These are phyloP conservation scores for Tetrastigma voinierianum DNA, from an alignment of 164 flowering plant genomes.

Conservation along the genomic window DNA sequence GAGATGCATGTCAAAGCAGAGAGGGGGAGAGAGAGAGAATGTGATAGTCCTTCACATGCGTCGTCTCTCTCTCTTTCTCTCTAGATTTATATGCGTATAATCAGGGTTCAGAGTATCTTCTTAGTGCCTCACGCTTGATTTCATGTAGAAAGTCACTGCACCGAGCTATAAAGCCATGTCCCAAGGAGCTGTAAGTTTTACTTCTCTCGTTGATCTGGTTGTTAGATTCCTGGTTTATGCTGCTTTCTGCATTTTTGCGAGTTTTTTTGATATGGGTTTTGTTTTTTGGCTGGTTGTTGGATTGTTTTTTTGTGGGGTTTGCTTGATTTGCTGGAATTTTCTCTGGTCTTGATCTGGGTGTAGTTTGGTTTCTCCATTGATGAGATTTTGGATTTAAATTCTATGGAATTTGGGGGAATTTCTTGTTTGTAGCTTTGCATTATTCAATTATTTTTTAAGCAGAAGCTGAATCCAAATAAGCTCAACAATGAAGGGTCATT, in stretches of 20 bases:
- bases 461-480: too few species aligned
- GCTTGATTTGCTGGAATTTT: neutral
- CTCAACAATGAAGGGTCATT: too few species aligned
- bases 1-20: neutral
- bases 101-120: slow-evolving; percentile 4
- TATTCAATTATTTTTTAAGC: too few species aligned
- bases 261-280: neutral
- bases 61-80: slow-evolving; percentile 1
- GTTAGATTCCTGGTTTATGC: too few species aligned
- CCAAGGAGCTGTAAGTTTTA: slow-evolving; percentile 1
- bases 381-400: too few species aligned
- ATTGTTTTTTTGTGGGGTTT: neutral
- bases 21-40: slow-evolving; percentile 5
- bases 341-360: neutral
- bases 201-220: too few species aligned
- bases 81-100: neutral
- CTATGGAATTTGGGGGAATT: too few species aligned
- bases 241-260: neutral
- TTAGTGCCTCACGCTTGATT: slow-evolving; percentile 8
- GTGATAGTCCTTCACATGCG: neutral
- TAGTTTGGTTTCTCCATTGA: neutral
- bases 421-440: too few species aligned
- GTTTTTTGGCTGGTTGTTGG: neutral
- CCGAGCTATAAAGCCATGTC: neutral
- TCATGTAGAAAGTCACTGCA: slow-evolving; percentile 1